These are phyloP conservation scores for Tuber calosporum DNA, from an alignment of 495 filamentous ascomycete species.

Conservation along the genomic window DNA sequence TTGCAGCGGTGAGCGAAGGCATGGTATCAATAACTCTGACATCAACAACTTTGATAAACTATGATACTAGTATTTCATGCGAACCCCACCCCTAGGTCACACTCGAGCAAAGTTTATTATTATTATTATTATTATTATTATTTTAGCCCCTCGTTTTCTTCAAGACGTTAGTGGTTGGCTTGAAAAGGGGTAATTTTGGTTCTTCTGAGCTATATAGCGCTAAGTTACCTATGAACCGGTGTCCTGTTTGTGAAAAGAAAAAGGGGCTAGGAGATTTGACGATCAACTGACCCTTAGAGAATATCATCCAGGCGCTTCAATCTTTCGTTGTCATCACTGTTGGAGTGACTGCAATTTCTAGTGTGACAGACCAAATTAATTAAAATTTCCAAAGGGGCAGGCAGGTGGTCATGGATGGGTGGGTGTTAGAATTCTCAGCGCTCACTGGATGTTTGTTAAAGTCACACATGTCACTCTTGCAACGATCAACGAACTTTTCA, in stretches of 20 bases:
- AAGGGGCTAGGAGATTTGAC: not conserved
- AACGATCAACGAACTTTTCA: not conserved
- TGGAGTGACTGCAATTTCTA: not conserved
- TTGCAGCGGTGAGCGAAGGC: not conserved
- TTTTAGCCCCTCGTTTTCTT: not conserved
- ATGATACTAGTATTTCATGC: too few relatives aligned
- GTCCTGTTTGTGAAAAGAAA: not conserved
- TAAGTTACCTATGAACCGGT: not conserved
- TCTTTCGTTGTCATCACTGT: too few relatives aligned
- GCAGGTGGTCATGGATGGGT: too few relatives aligned
- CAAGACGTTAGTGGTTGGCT: too few relatives aligned
- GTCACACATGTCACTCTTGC: not conserved
- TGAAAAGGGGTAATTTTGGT: too few relatives aligned
- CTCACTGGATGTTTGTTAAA: not conserved
- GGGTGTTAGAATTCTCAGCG: too few relatives aligned
- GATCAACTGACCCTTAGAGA: not conserved
- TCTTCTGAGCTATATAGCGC: too few relatives aligned
- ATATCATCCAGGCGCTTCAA: not conserved
- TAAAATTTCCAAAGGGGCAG: too few relatives aligned
- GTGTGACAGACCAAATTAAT: not conserved
- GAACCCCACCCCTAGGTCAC: constrained; percentile 13
- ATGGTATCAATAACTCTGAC: not conserved
- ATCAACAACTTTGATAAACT: not conserved
- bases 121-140: too few relatives aligned
- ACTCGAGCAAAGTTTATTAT: constrained; percentile 7